A percentile compares a stretch with the other conserved stretches of the same genome.
Evolutionary conservation across 2,329 filamentous ascomycete genomes (phyloP).

Genomic region (Penicillium sp.): DNA sequence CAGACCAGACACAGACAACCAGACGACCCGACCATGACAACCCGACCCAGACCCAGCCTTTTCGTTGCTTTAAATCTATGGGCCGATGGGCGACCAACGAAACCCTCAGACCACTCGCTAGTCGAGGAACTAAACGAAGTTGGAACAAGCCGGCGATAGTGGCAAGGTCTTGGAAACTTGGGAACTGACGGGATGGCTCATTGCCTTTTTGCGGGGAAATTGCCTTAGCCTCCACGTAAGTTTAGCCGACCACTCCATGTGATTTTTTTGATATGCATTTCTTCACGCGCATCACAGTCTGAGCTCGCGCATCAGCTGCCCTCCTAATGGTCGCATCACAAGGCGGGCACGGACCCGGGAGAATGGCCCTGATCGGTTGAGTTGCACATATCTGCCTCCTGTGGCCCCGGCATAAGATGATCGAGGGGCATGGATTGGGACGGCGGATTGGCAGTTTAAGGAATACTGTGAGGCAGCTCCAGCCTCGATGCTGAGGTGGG

Average conservation of each 20-base stretch:
- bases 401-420: too few relatives aligned
- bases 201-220: conserved; percentile 7
- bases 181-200: too few relatives aligned
- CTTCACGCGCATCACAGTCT: not conserved
- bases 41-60: not conserved
- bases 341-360: not conserved
- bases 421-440: too few relatives aligned
- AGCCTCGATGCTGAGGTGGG: not conserved
- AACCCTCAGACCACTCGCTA: not conserved
- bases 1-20: not conserved
- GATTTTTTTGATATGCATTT: not conserved
- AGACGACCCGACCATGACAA: not conserved
- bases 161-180: not conserved
- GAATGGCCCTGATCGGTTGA: too few relatives aligned
- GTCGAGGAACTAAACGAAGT: not conserved
- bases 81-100: not conserved
- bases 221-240: conserved; percentile 1
- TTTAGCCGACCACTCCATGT: conserved; percentile 3
- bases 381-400: too few relatives aligned
- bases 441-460: conserved; percentile 17
- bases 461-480: conserved; percentile 6
- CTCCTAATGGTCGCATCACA: not conserved
- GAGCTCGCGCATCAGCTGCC: not conserved
- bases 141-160: not conserved
- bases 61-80: not conserved